Percentiles rank a stretch among this genome's conserved stretches.
Evolutionary conservation across 768 basidiomycete genomes (phyloP).

Genomic region (Mycena metata): DNA sequence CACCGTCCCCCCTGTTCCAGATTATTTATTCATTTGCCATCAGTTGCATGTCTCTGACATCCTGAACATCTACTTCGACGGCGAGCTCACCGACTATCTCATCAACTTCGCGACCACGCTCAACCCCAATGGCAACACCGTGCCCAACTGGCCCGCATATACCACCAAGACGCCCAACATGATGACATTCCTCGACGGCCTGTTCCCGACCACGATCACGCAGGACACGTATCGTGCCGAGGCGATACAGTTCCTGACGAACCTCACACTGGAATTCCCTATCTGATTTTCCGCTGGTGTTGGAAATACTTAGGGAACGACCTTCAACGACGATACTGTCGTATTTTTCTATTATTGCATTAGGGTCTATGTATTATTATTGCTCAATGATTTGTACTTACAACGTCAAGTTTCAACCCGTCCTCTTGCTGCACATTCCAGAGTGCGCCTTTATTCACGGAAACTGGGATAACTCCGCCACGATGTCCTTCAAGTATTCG

Average conservation of each 20-base stretch:
- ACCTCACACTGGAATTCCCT: slow-evolving; percentile 50
- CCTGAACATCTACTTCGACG: slow-evolving; percentile 54
- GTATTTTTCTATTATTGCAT: no score
- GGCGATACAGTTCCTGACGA: slow-evolving; percentile 53
- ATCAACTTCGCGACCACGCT: slow-evolving; percentile 58
- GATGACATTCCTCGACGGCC: slow-evolving; percentile 56
- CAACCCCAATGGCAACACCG: slow-evolving; percentile 58
- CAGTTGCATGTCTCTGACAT: slow-evolving; percentile 62
- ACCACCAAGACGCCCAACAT: slow-evolving; percentile 49
- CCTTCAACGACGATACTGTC: no score
- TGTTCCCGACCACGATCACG: slow-evolving; percentile 50
- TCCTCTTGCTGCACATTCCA: no score
- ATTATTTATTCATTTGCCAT: background rate
- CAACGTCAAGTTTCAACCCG: no score
- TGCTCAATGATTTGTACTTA: no score
- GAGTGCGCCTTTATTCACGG: no score
- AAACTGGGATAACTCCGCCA: no score
- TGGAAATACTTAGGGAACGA: no score
- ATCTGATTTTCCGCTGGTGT: slow-evolving; percentile 34
- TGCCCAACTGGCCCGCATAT: slow-evolving; percentile 61
- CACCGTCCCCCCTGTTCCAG: background rate
- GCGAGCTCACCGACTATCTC: slow-evolving; percentile 61
- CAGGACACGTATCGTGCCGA: slow-evolving; percentile 59
- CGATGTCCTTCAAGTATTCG: no score
- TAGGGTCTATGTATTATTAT: no score